A percentile compares a stretch with the other conserved stretches of the same genome.
phyloP scores from a whole-genome alignment of 805 yeast genomes.

The Candida michaelii region DNA sequence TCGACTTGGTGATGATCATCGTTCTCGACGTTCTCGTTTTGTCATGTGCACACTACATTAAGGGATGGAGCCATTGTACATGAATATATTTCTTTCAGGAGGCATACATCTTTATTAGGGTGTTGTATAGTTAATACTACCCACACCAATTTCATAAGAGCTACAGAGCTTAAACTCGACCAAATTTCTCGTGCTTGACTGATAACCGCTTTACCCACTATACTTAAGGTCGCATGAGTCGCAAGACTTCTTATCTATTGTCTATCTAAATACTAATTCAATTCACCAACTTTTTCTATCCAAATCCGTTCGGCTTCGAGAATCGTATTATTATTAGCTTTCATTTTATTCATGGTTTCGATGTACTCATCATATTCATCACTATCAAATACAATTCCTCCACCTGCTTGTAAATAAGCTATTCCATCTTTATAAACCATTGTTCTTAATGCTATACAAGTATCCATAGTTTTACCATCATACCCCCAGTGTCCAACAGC shows the following conservation, averaged over 20 bases:
- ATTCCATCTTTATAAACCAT: conserved; percentile 91
- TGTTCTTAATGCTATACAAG: conserved; percentile 95
- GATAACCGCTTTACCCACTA: too few species aligned
- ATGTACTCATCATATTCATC: conserved; percentile 94
- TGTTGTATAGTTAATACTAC: too few species aligned
- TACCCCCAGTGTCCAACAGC: conserved; percentile 99
- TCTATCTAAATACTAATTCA: too few species aligned
- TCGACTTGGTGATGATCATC: conserved; percentile 18
- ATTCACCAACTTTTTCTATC: conserved; percentile 44
- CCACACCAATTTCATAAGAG: too few species aligned
- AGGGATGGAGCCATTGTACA: neutral
- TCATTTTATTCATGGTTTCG: conserved; percentile 97
- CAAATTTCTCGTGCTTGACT: too few species aligned
- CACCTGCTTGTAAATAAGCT: conserved; percentile 97
- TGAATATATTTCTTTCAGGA: too few species aligned
- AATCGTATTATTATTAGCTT: conserved; percentile 85
- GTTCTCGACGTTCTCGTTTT: conserved; percentile 17
- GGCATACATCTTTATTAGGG: too few species aligned
- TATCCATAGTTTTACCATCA: conserved; percentile 92
- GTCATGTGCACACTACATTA: conserved; percentile 6
- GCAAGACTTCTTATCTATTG: too few species aligned
- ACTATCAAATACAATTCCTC: conserved; percentile 95
- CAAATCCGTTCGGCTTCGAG: conserved; percentile 87
- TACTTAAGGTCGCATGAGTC: neutral
- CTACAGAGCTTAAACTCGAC: too few species aligned